Evolutionary conservation across 1,139 yeast species (phyloP).

Genomic region (Candida frijolesensis): DNA sequence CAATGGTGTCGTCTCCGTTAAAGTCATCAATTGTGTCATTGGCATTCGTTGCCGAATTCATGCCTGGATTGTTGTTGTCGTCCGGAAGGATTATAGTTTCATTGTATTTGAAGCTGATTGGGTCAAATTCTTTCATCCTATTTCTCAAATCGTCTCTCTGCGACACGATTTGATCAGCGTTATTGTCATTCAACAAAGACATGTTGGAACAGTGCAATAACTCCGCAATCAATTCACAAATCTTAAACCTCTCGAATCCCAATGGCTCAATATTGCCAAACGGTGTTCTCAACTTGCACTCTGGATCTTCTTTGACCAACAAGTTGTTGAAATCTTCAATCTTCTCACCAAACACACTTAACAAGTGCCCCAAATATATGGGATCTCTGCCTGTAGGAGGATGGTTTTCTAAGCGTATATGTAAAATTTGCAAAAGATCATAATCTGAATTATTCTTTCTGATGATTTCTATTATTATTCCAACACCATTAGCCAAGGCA

Average conservation of each 20-base stretch:
- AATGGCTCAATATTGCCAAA: constrained; percentile 72
- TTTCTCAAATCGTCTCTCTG: constrained; percentile 73
- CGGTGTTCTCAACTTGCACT: constrained; percentile 53
- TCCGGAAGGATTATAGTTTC: constrained; percentile 45
- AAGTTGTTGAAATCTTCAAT: constrained; percentile 64
- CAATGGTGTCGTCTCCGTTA: constrained; percentile 34
- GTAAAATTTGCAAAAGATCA: constrained; percentile 85
- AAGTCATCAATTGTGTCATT: constrained; percentile 52
- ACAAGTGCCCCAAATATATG: constrained; percentile 85
- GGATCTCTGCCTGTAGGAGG: constrained; percentile 97
- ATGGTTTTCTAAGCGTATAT: constrained; percentile 84
- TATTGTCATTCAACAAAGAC: constrained; percentile 86
- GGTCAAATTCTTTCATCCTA: constrained; percentile 48
- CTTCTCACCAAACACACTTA: constrained; percentile 75
- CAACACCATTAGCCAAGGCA: constrained; percentile 93
- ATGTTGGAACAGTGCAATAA: constrained; percentile 94
- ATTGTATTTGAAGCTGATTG: constrained; percentile 50
- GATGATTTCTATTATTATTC: constrained; percentile 91
- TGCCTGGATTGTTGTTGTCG: constrained; percentile 15
- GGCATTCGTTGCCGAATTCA: constrained; percentile 24
- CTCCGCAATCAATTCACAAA: constrained; percentile 94
- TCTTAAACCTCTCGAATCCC: constrained; percentile 93
- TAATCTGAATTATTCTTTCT: constrained; percentile 95
- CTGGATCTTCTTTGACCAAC: constrained; percentile 23
- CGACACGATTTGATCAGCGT: constrained; percentile 78